Evolutionary conservation across 1,139 yeast genomes (phyloP).

Genomic region (Scheffersomyces quercinus): DNA sequence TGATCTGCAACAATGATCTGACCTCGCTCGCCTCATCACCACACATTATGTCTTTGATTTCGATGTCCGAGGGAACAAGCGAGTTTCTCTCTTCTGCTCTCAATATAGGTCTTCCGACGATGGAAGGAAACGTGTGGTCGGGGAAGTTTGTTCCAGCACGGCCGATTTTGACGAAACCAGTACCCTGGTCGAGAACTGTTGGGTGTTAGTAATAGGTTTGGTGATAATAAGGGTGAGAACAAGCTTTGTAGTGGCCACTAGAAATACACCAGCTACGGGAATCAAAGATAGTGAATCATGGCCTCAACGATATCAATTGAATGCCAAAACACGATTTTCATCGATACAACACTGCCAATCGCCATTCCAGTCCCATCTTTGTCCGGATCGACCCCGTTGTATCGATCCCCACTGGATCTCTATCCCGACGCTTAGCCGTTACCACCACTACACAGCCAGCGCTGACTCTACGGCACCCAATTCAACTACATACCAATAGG

Average conservation of each 20-base stretch:
- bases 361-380: too few relatives aligned
- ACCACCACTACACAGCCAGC: neutral
- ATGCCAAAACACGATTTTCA: neutral
- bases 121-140: constrained; percentile 96
- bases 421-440: neutral
- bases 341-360: too few relatives aligned
- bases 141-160: constrained; percentile 98
- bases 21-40: constrained; percentile 95
- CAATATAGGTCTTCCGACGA: constrained; percentile 95
- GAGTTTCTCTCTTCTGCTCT: constrained; percentile 90
- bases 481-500: constrained; percentile 54
- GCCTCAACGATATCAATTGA: neutral
- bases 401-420: too few relatives aligned
- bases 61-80: constrained; percentile 56
- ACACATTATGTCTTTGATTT: constrained; percentile 92
- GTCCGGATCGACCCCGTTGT: too few relatives aligned
- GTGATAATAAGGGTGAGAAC: neutral
- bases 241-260: neutral
- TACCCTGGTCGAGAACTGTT: constrained; percentile 95
- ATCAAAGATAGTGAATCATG: neutral
- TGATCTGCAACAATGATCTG: constrained; percentile 83
- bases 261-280: neutral
- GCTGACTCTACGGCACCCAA: neutral
- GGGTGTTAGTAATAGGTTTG: constrained; percentile 13
- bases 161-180: constrained; percentile 95